Percentiles rank a stretch among this genome's conserved stretches.
These are phyloP conservation scores for Trichoderma breve DNA, from an alignment of 2,329 filamentous ascomycete species.

Conservation along the genomic window DNA sequence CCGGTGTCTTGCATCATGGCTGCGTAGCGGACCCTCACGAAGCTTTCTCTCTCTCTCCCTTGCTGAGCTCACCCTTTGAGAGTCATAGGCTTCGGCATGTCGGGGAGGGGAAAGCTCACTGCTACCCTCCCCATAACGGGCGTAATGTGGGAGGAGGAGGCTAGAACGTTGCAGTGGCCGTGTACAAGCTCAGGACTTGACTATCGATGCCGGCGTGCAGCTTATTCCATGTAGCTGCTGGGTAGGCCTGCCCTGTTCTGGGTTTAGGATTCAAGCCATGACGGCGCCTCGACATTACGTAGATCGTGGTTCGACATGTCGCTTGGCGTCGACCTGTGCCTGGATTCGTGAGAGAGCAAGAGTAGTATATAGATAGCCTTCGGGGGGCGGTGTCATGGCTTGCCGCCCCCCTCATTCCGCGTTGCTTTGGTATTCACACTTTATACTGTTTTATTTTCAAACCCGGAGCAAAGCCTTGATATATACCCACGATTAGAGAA, in stretches of 20 bases:
- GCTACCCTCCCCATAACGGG: not conserved
- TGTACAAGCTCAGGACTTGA: not conserved
- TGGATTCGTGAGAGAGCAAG: not conserved
- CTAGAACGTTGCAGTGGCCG: not conserved
- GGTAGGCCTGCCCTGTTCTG: not conserved
- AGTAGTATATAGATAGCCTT: not conserved
- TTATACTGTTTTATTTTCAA: not conserved
- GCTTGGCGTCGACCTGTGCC: conserved; percentile 13
- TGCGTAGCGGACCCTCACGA: conserved; percentile 13
- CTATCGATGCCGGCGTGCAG: not conserved
- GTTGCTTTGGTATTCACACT: not conserved
- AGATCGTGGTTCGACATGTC: not conserved
- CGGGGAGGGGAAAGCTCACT: conserved; percentile 7
- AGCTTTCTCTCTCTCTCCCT: not conserved
- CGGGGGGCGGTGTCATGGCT: not conserved
- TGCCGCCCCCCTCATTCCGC: not conserved
- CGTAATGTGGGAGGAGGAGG: not conserved
- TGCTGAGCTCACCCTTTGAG: not conserved
- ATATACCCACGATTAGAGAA: not conserved
- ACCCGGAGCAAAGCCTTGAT: not conserved
- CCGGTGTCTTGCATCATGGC: conserved; percentile 19
- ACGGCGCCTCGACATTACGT: conserved; percentile 11
- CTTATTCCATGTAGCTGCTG: not conserved
- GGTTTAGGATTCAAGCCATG: not conserved
- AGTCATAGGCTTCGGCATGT: conserved; percentile 5